Percentiles rank a stretch among this genome's conserved stretches.
Evolutionary conservation across 129 eudicot genomes (phyloP).

Genomic region (Lactuca sativa): DNA sequence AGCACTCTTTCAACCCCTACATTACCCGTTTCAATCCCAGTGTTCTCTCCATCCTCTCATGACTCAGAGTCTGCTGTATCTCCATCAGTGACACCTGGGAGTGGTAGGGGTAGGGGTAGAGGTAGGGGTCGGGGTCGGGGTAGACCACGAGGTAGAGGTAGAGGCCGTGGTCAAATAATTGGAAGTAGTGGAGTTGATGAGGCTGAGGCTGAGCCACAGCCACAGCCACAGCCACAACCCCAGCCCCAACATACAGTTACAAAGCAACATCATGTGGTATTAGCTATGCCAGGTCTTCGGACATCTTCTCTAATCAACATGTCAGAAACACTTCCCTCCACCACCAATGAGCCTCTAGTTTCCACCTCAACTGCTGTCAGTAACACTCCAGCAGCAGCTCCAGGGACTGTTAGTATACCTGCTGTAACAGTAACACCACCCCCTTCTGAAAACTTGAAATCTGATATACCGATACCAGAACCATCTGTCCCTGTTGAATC

Average conservation of each 20-base stretch:
- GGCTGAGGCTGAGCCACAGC: too few relatives aligned
- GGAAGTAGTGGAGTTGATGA: slow-evolving; percentile 50
- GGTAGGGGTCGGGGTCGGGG: slow-evolving; percentile 54
- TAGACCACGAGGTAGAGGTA: slow-evolving; percentile 51
- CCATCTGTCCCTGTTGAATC: slow-evolving; percentile 32
- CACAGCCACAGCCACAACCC: not conserved
- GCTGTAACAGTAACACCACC: slow-evolving; percentile 29
- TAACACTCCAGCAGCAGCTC: slow-evolving; percentile 25
- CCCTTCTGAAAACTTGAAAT: slow-evolving; percentile 21
- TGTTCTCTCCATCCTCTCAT: slow-evolving; percentile 24
- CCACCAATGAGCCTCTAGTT: slow-evolving; percentile 23
- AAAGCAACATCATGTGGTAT: slow-evolving; percentile 35
- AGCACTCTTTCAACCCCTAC: slow-evolving; percentile 33
- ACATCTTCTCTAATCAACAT: slow-evolving; percentile 33
- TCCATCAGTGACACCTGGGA: slow-evolving; percentile 39
- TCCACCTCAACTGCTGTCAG: slow-evolving; percentile 29
- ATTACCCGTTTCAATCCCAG: slow-evolving; percentile 20
- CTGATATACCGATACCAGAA: slow-evolving; percentile 21
- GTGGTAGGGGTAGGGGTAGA: slow-evolving; percentile 18
- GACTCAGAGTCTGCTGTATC: slow-evolving; percentile 31
- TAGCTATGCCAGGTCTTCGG: slow-evolving; percentile 41
- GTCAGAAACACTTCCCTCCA: slow-evolving; percentile 21
- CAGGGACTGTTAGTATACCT: slow-evolving; percentile 12
- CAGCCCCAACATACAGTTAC: slow-evolving; percentile 43
- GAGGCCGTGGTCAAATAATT: slow-evolving; percentile 63